Evolutionary conservation across 1,139 yeast species (phyloP), one percentile per base, ranked within the genome.

Genomic region (Yamadazyma epiphylla): DNA sequence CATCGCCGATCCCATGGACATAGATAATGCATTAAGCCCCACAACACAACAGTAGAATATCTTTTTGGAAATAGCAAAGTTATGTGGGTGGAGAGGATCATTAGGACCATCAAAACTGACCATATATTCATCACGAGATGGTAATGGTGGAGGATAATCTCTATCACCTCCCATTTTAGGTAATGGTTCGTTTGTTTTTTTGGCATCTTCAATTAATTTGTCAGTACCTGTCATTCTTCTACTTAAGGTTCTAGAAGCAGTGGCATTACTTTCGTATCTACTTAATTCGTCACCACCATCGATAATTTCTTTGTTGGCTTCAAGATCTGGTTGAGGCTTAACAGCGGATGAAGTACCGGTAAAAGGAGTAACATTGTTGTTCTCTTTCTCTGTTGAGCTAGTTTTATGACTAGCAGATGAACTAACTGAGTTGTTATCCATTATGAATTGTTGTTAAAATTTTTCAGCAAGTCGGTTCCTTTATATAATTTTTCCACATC

Each of bases 1-100:
- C 55, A 65, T 57, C 23, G 71, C 70, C 9, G 68, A 60, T 21
- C 70, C 70, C 57, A 43, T 79, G 70, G 53, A 82, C 74, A 58
- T 54, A 15, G 56, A 41, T 30, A 64, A 49, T 1, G 70, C 68
- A 25, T 52, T 35, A 33, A 55, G 46, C 6, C 60, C 70, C n/a
- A 64, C 53, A 13, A 55, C 45, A 3, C 42, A 36, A 27, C 58
- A 49, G 10, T 45, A 48, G 3, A 43, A 17, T 4, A 61, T 13
- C 41, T 70, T 70, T 19, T 46, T 51, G 20, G 27, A 22, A 16
- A 56, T 22, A 2, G 70, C 44, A 65, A 71, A 74, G 45, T 74
- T 75, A 35, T 58, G 61, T 0, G 81, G 80, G 41, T 60, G 66
- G 0, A 38, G 28, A 2, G 77, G 76, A 45, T 75, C 81, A 15